Evolutionary conservation across 805 yeast species (phyloP).

Genomic region (Suhomyces emberorum): DNA sequence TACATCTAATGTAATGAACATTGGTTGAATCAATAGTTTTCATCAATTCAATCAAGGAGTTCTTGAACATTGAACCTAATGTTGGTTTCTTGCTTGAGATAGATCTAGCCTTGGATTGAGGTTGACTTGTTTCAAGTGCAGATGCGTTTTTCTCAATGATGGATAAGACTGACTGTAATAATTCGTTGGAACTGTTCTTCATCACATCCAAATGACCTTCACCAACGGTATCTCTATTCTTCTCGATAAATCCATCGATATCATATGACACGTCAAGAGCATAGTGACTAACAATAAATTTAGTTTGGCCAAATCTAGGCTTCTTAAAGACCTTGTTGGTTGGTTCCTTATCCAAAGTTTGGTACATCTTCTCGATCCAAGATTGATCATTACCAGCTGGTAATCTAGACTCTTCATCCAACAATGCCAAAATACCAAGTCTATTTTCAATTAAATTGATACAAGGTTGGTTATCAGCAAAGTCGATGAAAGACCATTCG

Average conservation of each 20-base stretch:
- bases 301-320: slow-evolving; percentile 90
- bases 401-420: slow-evolving; percentile 93
- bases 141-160: slow-evolving; percentile 60
- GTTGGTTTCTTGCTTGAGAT: slow-evolving; percentile 78
- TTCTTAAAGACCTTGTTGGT: slow-evolving; percentile 76
- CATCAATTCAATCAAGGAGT: slow-evolving; percentile 90
- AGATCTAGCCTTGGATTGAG: slow-evolving; percentile 23
- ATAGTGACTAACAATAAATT: slow-evolving; percentile 88
- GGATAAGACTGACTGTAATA: slow-evolving; percentile 61
- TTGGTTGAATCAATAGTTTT: slow-evolving; percentile 88
- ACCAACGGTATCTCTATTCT: slow-evolving; percentile 95
- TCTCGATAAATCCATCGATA: slow-evolving; percentile 91
- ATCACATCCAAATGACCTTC: slow-evolving; percentile 91
- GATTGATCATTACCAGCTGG: slow-evolving; percentile 93
- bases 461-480: slow-evolving; percentile 95
- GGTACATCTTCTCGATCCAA: slow-evolving; percentile 88
- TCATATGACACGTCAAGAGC: slow-evolving; percentile 93
- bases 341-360: slow-evolving; percentile 76
- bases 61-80: slow-evolving; percentile 89
- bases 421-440: slow-evolving; percentile 79
- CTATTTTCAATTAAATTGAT: slow-evolving; percentile 86
- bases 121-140: slow-evolving; percentile 43
- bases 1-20: slow-evolving; percentile 95
- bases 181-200: slow-evolving; percentile 61
- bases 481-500: slow-evolving; percentile 95